These are phyloP conservation scores for Aquilaria sinensis DNA, from an alignment of 345 rosid species.

Conservation along the genomic window DNA sequence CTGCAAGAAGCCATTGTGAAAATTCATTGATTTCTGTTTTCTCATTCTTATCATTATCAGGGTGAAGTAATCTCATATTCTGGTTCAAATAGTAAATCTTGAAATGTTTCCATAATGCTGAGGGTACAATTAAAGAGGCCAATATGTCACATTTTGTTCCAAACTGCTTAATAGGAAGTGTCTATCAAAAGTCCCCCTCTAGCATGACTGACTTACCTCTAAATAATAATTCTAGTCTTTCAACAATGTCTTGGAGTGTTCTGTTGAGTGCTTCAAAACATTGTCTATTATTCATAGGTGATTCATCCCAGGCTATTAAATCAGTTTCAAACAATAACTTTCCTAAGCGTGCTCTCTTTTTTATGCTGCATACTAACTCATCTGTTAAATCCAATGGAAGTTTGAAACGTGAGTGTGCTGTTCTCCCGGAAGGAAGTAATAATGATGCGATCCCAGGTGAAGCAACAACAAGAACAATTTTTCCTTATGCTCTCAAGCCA, in stretches of 20 bases:
- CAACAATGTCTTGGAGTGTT: neutral
- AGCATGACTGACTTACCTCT: constrained; percentile 3
- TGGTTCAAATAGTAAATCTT: neutral
- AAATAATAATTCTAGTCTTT: neutral
- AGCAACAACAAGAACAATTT: neutral
- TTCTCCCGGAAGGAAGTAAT: neutral
- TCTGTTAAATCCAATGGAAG: neutral
- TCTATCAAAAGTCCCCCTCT: neutral
- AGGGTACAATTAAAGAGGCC: neutral
- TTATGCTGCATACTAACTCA: neutral
- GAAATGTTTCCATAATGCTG: neutral
- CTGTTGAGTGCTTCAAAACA: constrained; percentile 7
- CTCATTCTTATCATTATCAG: neutral
- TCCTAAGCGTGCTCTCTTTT: neutral
- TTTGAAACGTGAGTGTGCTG: constrained; percentile 4
- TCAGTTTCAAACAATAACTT: neutral
- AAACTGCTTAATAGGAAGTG: neutral
- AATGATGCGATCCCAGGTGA: neutral
- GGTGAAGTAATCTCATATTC: neutral
- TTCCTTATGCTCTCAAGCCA: neutral
- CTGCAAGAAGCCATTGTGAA: neutral
- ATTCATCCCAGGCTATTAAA: constrained; percentile 13
- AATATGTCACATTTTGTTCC: neutral
- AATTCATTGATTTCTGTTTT: neutral
- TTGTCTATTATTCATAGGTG: neutral